Conservation (phyloP, 257 asterid species). For the Mitragyna speciosa region DNA sequence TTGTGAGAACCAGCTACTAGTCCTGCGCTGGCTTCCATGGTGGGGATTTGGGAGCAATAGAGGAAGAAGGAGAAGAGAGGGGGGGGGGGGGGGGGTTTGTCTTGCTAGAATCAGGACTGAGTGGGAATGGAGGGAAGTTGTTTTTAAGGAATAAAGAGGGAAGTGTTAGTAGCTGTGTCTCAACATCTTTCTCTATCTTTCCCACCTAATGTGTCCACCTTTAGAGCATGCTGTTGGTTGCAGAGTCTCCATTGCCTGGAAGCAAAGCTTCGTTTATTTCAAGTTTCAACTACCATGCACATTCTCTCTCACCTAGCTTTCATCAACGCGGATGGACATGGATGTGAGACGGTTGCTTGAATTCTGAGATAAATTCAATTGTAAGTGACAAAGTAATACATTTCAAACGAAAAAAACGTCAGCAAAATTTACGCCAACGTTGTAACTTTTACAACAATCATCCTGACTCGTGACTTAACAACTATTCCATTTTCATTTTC, state of each 20-base stretch:
- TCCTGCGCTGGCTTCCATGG: constrained; percentile 95
- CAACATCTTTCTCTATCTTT: constrained; percentile 34
- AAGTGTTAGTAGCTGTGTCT: constrained; percentile 34
- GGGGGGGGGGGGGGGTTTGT: constrained; percentile 12
- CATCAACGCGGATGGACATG: neutral
- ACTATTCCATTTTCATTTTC: too few relatives aligned
- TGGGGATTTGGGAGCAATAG: constrained; percentile 7
- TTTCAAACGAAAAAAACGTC: too few relatives aligned
- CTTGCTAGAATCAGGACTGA: constrained; percentile 8
- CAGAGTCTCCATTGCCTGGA: constrained; percentile 91
- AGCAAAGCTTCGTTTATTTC: constrained; percentile 59
- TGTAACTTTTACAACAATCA: too few relatives aligned
- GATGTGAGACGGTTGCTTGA: too few relatives aligned
- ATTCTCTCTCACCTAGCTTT: constrained; percentile 26
- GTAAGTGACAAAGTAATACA: too few relatives aligned
- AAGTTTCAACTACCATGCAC: constrained; percentile 52
- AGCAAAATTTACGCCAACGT: too few relatives aligned
- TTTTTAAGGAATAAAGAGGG: constrained; percentile 40
- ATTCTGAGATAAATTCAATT: too few relatives aligned
- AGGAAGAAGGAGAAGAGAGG: too few relatives aligned
- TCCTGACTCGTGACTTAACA: too few relatives aligned
- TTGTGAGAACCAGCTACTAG: constrained; percentile 97
- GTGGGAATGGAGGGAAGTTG: constrained; percentile 41
- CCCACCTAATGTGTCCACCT: constrained; percentile 50
- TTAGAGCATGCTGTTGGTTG: constrained; percentile 57